phyloP scores from a whole-genome alignment of 768 basidiomycete species.

The Naganishia onofrii region DNA sequence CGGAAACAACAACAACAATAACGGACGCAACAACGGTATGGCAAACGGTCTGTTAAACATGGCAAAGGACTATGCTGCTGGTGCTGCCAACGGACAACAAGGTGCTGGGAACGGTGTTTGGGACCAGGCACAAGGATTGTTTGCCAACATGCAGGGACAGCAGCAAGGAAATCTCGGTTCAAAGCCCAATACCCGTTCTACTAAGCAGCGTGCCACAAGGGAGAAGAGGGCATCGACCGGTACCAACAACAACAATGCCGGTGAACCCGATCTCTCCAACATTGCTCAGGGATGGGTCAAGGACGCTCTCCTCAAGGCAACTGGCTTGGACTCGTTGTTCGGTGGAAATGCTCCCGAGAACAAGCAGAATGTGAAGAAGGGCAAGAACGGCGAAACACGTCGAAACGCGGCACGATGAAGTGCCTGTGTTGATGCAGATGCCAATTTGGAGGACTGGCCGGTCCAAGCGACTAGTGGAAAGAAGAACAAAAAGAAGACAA shows the following conservation, averaged over 20 bases:
- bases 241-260: conserved; percentile 1
- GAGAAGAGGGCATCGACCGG: background rate
- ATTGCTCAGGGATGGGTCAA: conserved; percentile 33
- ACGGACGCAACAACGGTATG: conserved; percentile 25
- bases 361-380: conserved; percentile 57
- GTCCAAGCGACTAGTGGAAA: background rate
- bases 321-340: conserved; percentile 15
- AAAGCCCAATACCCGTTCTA: background rate
- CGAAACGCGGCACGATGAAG: conserved; percentile 47
- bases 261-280: conserved; percentile 18
- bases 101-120: conserved; percentile 16
- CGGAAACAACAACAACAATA: conserved; percentile 6
- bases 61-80: conserved; percentile 19
- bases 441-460: too few relatives aligned
- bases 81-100: conserved; percentile 23
- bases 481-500: background rate
- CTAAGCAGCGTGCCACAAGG: background rate
- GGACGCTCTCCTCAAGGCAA: conserved; percentile 24
- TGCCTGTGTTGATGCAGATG: conserved; percentile 35
- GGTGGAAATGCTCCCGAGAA: conserved; percentile 17
- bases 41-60: conserved; percentile 18
- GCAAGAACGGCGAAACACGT: conserved; percentile 54
- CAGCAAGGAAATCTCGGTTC: conserved; percentile 3
- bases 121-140: conserved; percentile 25
- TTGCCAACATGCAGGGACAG: conserved; percentile 16